Evolutionary conservation across 2,329 filamentous ascomycete species (phyloP), one percentile per base, ranked within the genome.

Genomic region (Zymoseptoria ardabiliae): DNA sequence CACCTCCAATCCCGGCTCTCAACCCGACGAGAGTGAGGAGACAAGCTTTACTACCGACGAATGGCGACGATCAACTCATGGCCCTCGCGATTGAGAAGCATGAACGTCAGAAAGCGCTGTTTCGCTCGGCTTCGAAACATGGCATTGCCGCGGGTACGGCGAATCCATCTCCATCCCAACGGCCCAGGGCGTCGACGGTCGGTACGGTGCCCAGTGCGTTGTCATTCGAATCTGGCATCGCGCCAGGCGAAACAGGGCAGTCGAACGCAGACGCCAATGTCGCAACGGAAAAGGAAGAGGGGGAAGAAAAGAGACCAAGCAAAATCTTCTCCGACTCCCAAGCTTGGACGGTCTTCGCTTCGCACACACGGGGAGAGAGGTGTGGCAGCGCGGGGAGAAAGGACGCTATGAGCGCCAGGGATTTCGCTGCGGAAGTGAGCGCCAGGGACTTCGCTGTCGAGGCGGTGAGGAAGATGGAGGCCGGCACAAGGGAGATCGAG

Each of bases 81-180:
- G 67, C 69, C 17, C 67, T 70, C 54, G 72, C 72, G 3, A 60
- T 73, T 50, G 65, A 69, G 41, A 64, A 66, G 54, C 69, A 72
- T 57, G 65, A 71, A 54, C 61, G 65, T 19, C 71, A 73, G 53
- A 73, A 73, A 54, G 69, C 70, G 7, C 53, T 73, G 28, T 72
- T 72, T 45, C 68, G 69, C 4, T 67, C 68, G 3, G 60, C 63
- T 19, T 71, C 68, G 59, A 72, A 72, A 55, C 65, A 45, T 28
- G 45, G 55, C 63, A 2, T 57, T 58, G 10, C 54, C 61, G 20
- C 23, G 35, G 59, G 59, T 13, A 20, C 10, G 21, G 17, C 22
- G 22, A 53, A 1, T 78, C 75, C 5, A 76, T 80, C 58, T 77
- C 73, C 4, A 75, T 77, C n/a, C 62, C 66, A 1, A 68, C 73